These are phyloP conservation scores for Populus deltoides DNA, from an alignment of 345 rosid genomes.

Conservation along the genomic window DNA sequence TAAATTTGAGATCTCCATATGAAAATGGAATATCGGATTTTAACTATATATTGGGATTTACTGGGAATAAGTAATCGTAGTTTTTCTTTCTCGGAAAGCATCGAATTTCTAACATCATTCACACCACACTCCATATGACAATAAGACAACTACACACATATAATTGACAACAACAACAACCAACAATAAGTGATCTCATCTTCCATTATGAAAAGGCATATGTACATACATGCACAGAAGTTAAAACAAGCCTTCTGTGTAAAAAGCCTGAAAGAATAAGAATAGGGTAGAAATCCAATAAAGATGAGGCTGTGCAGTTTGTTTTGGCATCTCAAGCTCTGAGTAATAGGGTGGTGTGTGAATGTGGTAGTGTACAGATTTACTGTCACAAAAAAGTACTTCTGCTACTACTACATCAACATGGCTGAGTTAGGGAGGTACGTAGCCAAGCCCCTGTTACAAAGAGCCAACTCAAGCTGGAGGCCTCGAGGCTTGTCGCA, in stretches of 20 bases:
- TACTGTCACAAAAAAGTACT: neutral
- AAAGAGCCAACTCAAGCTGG: neutral
- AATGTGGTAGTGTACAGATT: neutral
- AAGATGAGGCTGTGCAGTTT: slow-evolving; percentile 6
- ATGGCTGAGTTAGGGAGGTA: neutral
- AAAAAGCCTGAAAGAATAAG: neutral
- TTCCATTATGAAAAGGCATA: neutral
- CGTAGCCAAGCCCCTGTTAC: neutral
- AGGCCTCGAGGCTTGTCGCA: slow-evolving; percentile 10
- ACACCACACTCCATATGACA: neutral
- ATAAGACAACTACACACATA: neutral
- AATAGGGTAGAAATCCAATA: slow-evolving; percentile 15
- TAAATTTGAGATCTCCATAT: neutral
- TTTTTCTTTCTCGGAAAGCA: too few relatives aligned
- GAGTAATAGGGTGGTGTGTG: slow-evolving; percentile 6
- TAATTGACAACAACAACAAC: neutral
- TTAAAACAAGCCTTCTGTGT: neutral
- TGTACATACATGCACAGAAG: neutral
- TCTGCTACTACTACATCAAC: too few relatives aligned
- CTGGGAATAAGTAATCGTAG: neutral
- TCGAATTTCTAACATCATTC: neutral
- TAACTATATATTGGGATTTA: too few relatives aligned
- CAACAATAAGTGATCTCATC: neutral
- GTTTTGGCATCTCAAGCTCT: slow-evolving; percentile 1
- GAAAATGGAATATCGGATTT: neutral